Base-by-base conservation (phyloP, 2,329 filamentous ascomycete genomes). In the Beauveria caledonica region DNA sequence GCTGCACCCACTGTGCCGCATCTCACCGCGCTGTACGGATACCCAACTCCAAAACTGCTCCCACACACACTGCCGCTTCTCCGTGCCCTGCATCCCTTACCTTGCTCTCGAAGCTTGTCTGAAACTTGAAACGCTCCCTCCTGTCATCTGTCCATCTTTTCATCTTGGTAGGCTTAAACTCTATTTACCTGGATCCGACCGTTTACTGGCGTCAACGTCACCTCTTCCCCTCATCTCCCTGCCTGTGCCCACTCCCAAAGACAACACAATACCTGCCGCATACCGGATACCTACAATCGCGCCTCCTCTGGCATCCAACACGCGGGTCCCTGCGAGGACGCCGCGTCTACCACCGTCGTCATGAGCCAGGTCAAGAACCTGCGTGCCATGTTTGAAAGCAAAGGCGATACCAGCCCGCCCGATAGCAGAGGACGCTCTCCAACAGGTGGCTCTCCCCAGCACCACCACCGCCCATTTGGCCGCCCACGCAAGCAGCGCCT, bases 361-460 rank as follows among this genome's bases (percentile, higher is more conserved):
- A 86, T 85, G 82, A 86, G 85, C 70, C 85, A 83, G 69, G 87
- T 90, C 69, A 86, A 81, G 76, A 89, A 89, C 76, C 83, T 92
- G 66, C 81, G 87, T 68, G 89, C 89, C 69, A 90, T 89, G 81
- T 92, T 92, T 72, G 89, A 92, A 78, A 84, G 85, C 71, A 89
- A 85, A 74, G 83, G 81, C 71, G 82, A 84, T 66, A 77, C 79
- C 61, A 86, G 82, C 67, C 82, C 85, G 65, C 84, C 86, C 17
- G 86, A 88, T 64, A 53, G 49, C 58, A 80, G 88, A 76, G 88
- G 88, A 63, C 81, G 88, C 72, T 88, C 86, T 61, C 87, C 87
- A 54, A 62, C 60, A 58, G 84, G 80, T 64, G 73, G 74, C 63
- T 74, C 71, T 73, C 74, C 63, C 68, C 71, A 49, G 65, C 58